A percentile compares a stretch with the other conserved stretches of the same genome.
phyloP scores from a whole-genome alignment of 768 basidiomycete species.

The Rhodosporidiobolus odoratus region DNA sequence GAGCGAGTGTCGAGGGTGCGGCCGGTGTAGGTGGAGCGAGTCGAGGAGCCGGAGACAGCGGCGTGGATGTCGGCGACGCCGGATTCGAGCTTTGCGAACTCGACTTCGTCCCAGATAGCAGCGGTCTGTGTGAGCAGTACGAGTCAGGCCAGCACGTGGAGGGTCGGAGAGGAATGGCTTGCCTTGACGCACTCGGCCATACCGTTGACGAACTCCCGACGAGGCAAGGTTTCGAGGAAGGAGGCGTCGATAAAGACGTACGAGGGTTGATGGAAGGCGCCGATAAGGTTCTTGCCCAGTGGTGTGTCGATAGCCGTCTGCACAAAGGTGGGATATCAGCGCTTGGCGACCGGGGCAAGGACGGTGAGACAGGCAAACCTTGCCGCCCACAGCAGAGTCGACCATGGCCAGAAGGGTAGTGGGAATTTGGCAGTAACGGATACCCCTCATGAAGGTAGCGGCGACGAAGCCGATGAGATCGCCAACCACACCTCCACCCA shows the following conservation, averaged over 20 bases:
- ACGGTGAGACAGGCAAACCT: constrained; percentile 45
- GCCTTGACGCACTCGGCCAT: constrained; percentile 99
- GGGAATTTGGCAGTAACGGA: constrained; percentile 91
- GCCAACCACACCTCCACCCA: constrained; percentile 96
- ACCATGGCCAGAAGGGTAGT: constrained; percentile 98
- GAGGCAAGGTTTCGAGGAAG: constrained; percentile 86
- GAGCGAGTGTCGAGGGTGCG: constrained; percentile 57
- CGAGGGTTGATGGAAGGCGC: constrained; percentile 96
- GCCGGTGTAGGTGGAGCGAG: constrained; percentile 55
- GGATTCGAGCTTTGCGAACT: constrained; percentile 83
- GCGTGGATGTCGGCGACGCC: constrained; percentile 72
- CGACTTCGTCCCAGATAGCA: constrained; percentile 92
- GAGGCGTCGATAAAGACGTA: constrained; percentile 97
- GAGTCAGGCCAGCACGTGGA: too few species aligned
- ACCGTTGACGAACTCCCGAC: constrained; percentile 93
- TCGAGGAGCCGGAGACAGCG: constrained; percentile 65
- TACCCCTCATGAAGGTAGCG: constrained; percentile 89
- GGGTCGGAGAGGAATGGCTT: constrained; percentile 27
- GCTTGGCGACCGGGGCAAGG: neutral
- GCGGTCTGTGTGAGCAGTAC: constrained; percentile 67
- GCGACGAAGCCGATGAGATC: constrained; percentile 95
- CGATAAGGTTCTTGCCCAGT: constrained; percentile 96
- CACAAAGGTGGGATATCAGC: neutral
- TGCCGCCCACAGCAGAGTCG: constrained; percentile 93
- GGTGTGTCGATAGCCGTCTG: constrained; percentile 95